Conservation (phyloP, 1,284 basidiomycete species). For the Irpex sp. region DNA sequence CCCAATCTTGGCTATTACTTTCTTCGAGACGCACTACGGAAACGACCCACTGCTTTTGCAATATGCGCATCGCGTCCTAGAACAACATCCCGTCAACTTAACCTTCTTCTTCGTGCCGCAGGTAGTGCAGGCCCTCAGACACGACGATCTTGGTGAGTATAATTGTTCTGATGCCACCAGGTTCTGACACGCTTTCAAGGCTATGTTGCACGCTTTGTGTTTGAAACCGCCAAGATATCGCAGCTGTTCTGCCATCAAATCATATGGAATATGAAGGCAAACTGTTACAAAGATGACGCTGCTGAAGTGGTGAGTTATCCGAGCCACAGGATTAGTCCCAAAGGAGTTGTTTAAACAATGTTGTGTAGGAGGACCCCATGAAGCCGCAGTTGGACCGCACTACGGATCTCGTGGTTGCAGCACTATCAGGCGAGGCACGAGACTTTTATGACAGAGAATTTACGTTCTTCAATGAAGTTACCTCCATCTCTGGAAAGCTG, state of each 20-base stretch:
- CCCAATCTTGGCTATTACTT: constrained; percentile 82
- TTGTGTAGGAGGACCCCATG: constrained; percentile 83
- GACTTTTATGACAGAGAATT: constrained; percentile 96
- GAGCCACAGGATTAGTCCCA: too few species aligned
- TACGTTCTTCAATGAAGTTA: constrained; percentile 94
- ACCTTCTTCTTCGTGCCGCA: constrained; percentile 99
- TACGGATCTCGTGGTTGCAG: constrained; percentile 78
- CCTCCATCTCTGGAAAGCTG: constrained; percentile 95
- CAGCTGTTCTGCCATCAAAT: constrained; percentile 99
- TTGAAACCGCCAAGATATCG: constrained; percentile 96
- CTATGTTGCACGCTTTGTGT: constrained; percentile 95
- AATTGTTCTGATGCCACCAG: not conserved
- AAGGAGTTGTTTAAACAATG: too few species aligned
- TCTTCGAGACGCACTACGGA: constrained; percentile 83
- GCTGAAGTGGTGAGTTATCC: constrained; percentile 66
- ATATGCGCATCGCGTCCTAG: constrained; percentile 95
- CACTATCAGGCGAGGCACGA: constrained; percentile 88
- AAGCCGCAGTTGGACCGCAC: constrained; percentile 92
- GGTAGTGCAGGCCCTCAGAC: constrained; percentile 92
- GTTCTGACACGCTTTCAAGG: constrained; percentile 41
- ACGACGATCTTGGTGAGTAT: constrained; percentile 76
- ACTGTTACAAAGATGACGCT: constrained; percentile 90
- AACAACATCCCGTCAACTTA: constrained; percentile 91
- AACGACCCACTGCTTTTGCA: constrained; percentile 88
- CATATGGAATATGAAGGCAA: constrained; percentile 99